Evolutionary conservation across 148 eudicot species (phyloP), one percentile per base, ranked within the genome.

Genomic region (Polygonum aviculare): DNA sequence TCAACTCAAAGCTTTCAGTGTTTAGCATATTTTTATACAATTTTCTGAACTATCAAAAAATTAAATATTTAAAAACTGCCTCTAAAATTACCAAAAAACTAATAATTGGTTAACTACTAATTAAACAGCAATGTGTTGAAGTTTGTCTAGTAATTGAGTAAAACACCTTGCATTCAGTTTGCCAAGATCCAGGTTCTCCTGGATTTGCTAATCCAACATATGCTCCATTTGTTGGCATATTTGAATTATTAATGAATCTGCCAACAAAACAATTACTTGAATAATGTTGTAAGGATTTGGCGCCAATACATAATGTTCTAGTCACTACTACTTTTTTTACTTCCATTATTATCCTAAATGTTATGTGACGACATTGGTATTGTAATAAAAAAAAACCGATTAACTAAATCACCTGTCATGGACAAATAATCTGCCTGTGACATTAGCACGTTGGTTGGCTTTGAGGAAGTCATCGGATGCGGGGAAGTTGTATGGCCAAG

Each of bases 401-500:
- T 26, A 26, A 26, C 31, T 5, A 80, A 80, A 36, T 50, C 75
- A 91, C 98, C 87, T 86, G 76, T 93, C 98, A 74, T 80, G 83
- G 74, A 93, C 92, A 31, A 90, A 80, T 36, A 93, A 82, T 82
- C 83, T 79, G 35, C 98, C 98, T 35, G 77, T 77, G 35, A 91
- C 87, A 75, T 72, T 82, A 50, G 89, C 94, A 44, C 98, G 87
- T 31, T 91, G 87, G 22, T 85, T 83, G 36, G 88, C 80, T 74
- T 81, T 85, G 7, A 85, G 88, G 39, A 88, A 93, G 67, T 86
- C 88, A 10, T 88, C 83, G 9, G 98, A 88, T 21, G 86, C 89
- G 39, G 97, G 96, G 74, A 93, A 93, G 74, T 77, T 77, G 72
- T 91, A 91, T 8, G 98, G 98, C 98, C 98, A 93, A 54, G 80